Percentiles rank a stretch among this genome's conserved stretches.
Conservation (phyloP, 2,329 filamentous ascomycete genomes). For the Fusarium sacchari region DNA sequence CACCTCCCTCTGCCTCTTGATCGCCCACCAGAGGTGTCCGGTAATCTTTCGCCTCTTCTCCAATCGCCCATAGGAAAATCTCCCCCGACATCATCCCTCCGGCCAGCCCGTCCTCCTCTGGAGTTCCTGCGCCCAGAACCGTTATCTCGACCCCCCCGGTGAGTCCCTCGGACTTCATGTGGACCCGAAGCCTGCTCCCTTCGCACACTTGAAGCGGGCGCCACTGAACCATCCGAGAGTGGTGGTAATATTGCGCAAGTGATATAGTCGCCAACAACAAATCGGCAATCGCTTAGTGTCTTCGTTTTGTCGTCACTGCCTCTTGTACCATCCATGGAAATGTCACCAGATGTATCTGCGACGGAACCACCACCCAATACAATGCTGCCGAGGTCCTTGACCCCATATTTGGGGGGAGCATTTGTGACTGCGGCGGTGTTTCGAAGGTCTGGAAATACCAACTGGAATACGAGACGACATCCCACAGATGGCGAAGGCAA, state of each 20-base stretch:
- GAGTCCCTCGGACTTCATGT: slow-evolving; percentile 39
- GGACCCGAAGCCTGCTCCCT: slow-evolving; percentile 37
- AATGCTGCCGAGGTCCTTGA: slow-evolving; percentile 84
- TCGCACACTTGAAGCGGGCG: slow-evolving; percentile 61
- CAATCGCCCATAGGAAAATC: slow-evolving; percentile 67
- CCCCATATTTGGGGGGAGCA: slow-evolving; percentile 68
- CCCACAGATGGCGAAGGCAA: slow-evolving; percentile 81
- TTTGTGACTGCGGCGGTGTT: slow-evolving; percentile 42
- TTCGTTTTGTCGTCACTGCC: slow-evolving; percentile 71
- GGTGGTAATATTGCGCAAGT: slow-evolving; percentile 84
- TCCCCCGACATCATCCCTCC: slow-evolving; percentile 52
- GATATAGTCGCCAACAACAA: slow-evolving; percentile 90
- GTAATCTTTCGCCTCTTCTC: slow-evolving; percentile 72
- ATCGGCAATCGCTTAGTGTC: slow-evolving; percentile 79
- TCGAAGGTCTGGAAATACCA: slow-evolving; percentile 82
- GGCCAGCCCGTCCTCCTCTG: slow-evolving; percentile 51
- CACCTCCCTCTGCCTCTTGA: slow-evolving; percentile 45
- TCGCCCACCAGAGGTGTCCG: slow-evolving; percentile 57
- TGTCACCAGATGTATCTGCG: slow-evolving; percentile 53
- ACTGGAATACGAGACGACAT: slow-evolving; percentile 85
- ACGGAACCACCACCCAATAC: slow-evolving; percentile 72
- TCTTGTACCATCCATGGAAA: slow-evolving; percentile 47
- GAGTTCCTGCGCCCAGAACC: slow-evolving; percentile 48
- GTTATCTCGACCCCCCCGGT: slow-evolving; percentile 43
- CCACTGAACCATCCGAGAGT: slow-evolving; percentile 76